These are phyloP conservation scores for Phytophthora fragariaefolia DNA, from an alignment of 352 stramenopile species.

Conservation along the genomic window DNA sequence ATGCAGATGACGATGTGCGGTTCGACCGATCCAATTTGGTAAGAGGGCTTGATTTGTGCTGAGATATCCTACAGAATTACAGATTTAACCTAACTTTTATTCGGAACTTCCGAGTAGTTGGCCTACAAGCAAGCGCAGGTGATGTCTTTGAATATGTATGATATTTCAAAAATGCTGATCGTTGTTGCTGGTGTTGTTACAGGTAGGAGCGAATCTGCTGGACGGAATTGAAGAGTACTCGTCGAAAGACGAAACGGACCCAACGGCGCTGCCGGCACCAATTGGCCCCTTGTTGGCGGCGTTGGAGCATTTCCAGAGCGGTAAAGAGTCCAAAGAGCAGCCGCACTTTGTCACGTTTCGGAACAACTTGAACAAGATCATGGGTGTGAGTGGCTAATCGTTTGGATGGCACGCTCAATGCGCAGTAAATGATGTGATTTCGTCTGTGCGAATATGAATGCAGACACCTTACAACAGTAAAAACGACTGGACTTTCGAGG, in stretches of 20 bases:
- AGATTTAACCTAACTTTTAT: not conserved
- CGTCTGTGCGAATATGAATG: constrained; percentile 6
- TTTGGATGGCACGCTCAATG: not conserved
- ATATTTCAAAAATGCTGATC: not conserved
- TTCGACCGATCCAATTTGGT: constrained; percentile 79
- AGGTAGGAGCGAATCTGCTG: constrained; percentile 67
- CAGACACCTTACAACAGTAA: constrained; percentile 84
- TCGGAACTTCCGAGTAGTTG: constrained; percentile 25
- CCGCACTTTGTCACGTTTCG: constrained; percentile 74
- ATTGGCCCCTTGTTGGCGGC: constrained; percentile 56
- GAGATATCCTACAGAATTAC: not conserved
- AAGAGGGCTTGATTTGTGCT: not conserved
- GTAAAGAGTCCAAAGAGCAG: not conserved
- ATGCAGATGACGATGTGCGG: constrained; percentile 40
- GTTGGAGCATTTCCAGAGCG: constrained; percentile 51
- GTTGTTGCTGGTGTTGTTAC: not conserved
- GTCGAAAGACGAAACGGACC: constrained; percentile 59
- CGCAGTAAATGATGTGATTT: constrained; percentile 9
- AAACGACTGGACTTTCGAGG: constrained; percentile 67
- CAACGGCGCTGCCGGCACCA: constrained; percentile 50
- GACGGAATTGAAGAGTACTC: constrained; percentile 61
- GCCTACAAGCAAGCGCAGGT: constrained; percentile 41
- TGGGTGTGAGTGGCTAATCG: constrained; percentile 51
- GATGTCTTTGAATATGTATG: too few relatives aligned
- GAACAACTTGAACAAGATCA: constrained; percentile 89